Conservation (phyloP, 2,329 filamentous ascomycete species). For the Aureobasidium sp. region DNA sequence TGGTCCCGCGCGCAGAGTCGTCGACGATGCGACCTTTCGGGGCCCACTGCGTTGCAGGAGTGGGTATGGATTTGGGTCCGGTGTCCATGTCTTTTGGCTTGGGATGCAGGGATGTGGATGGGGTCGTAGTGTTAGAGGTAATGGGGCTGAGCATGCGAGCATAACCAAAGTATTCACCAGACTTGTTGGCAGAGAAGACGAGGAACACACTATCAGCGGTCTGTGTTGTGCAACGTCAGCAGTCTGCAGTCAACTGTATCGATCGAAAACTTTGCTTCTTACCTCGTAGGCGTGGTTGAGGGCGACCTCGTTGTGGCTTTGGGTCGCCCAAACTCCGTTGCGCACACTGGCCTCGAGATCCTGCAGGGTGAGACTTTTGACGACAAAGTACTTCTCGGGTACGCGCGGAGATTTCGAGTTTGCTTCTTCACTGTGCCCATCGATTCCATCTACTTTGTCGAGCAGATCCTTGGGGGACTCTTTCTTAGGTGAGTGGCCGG, state of each 20-base stretch:
- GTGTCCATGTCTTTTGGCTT: conserved; percentile 50
- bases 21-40: conserved; percentile 85
- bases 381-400: conserved; percentile 77
- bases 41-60: conserved; percentile 67
- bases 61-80: conserved; percentile 71
- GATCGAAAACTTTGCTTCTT: conserved; percentile 20
- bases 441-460: not conserved
- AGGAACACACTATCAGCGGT: conserved; percentile 77
- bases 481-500: not conserved
- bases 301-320: conserved; percentile 81
- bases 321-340: conserved; percentile 88
- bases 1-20: conserved; percentile 86
- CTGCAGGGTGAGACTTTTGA: conserved; percentile 87
- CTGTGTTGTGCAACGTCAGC: conserved; percentile 45
- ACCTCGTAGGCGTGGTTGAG: conserved; percentile 81
- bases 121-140: conserved; percentile 60
- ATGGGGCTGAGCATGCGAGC: conserved; percentile 84
- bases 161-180: conserved; percentile 93
- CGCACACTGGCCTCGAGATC: conserved; percentile 83
- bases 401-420: conserved; percentile 24
- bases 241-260: not conserved
- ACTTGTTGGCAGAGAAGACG: conserved; percentile 95
- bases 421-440: not conserved
- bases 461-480: not conserved
- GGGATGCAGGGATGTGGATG: conserved; percentile 57